Base-by-base conservation (phyloP, 1,284 basidiomycete genomes). In the Schizophyllum amplum region DNA sequence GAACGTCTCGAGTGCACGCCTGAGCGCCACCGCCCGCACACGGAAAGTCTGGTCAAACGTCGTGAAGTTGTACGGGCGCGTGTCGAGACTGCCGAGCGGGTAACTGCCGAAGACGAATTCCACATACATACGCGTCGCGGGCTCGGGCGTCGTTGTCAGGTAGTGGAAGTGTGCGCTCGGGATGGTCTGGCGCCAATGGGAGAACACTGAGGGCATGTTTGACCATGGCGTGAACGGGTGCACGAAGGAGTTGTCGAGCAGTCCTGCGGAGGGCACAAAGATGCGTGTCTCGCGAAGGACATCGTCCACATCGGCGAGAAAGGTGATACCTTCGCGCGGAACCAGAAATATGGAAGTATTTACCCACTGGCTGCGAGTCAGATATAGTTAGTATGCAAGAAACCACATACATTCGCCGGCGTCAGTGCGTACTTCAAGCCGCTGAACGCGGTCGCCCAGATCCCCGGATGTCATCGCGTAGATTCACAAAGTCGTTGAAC, bases 231-330 rank as follows among this genome's bases (percentile, higher is more conserved):
- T 64, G 58, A 66, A 70, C 7, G 66, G 66, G 58, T 66, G 60
- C 17, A 66, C 66, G 58, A 70, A 69, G 13, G 67, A 67, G 62
- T 70, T 70, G 61, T 62, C 61, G 13, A 69, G n/a, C n/a, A n/a
- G 67, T 5, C 68, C 68, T 56, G 68, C 54, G 55, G 64, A 63
- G 23, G 68, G 68, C 24, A 67, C 63, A 59, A 68, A 70, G 25
- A 70, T 68, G 57, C 68, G 64, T 11, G 68, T 70, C 54, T 68
- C 66, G 25, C 68, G 67, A 57, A 68, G 62, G 49, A 70, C 67
- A 55, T 70, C 69, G 63, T 70, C 69, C 51, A 69, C 68, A 61
- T 70, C 69, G 27, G 66, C 67, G 22, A 69, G 65, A 55, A 70
- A 57, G 7, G 68, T 68, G 53, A 68, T 62, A 17, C 68, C 69